Percentiles rank a stretch among this genome's conserved stretches.
Conservation (phyloP, 208 protist species). For the Herpetomonas samuelpessoai region DNA sequence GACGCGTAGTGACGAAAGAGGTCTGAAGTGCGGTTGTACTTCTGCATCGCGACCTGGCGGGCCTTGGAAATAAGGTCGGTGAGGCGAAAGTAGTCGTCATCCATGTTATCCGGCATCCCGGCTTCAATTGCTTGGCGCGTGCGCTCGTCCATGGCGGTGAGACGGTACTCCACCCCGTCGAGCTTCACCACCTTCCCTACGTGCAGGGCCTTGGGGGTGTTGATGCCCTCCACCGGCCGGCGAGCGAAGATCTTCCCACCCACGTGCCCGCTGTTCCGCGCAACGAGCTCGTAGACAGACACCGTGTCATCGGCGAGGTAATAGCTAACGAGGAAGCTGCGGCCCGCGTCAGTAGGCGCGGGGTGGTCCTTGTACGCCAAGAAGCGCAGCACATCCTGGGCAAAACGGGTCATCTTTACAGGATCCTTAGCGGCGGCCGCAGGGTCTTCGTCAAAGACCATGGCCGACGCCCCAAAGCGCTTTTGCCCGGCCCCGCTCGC, state of each 20-base stretch:
- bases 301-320: conserved; percentile 96
- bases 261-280: conserved; percentile 92
- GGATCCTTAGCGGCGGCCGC: conserved; percentile 63
- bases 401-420: conserved; percentile 78
- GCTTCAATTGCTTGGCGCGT: conserved; percentile 69
- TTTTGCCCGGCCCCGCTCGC: conserved; percentile 4
- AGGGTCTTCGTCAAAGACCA: conserved; percentile 69
- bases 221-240: conserved; percentile 65
- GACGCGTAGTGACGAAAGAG: conserved; percentile 80
- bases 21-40: conserved; percentile 65
- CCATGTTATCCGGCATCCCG: conserved; percentile 72
- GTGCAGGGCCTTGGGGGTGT: conserved; percentile 48
- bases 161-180: conserved; percentile 57
- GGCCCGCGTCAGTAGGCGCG: conserved; percentile 48
- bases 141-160: conserved; percentile 72
- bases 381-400: conserved; percentile 92
- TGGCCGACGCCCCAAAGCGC: conserved; percentile 59
- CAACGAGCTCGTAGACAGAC: conserved; percentile 86
- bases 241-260: conserved; percentile 92
- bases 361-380: conserved; percentile 57
- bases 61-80: conserved; percentile 60
- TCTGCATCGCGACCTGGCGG: conserved; percentile 55
- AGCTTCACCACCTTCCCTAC: conserved; percentile 69
- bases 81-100: conserved; percentile 65
- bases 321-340: conserved; percentile 89